Base-by-base conservation (phyloP, 345 rosid species). In the Viola odorata region DNA sequence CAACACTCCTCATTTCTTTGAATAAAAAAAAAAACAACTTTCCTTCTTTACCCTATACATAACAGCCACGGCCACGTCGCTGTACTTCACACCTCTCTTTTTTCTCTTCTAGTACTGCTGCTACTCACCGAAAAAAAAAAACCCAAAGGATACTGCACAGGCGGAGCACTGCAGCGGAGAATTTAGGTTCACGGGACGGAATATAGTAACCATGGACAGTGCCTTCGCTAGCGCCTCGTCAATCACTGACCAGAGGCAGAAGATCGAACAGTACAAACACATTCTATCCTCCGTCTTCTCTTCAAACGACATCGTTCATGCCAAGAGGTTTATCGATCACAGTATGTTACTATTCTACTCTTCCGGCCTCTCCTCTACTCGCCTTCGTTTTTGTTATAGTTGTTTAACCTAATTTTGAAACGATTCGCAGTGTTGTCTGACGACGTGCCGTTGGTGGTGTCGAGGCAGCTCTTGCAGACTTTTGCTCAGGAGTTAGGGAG, bases 231-330 rank as follows among this genome's bases (percentile, higher is more conserved):
- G 65, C 73, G 99, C 97, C 47, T 75, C 97, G 14, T 75, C 85
- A 50, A 83, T 94, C 68, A 51, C 76, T 2, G 97, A 94, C 75
- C 99, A 90, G 84, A 89, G 99, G 79, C 95, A 86, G 76, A 94
- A 88, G 85, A 94, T 94, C 77, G 99, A 94, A 71, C 97, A 90
- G 82, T 94, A 94, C 82, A 87, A 94, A 79, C 86, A 79, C 71
- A 90, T 94, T 65, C 84, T 94, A 53, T 76, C 96, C 48, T 72
- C 95, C 55, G 96, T 94, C 36, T 74, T 90, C 63, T 83, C 97
- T 8, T 90, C 96, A 11, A 88, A 83, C 76, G 89, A 94, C 73
- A 76, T 90, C 65, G 72, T 62, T 58, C 97, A 72, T 64, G 84
- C 97, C n/a, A 82, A 83, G 85, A 84, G 76, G 55, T 94, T 90